Percentiles rank a stretch among this genome's conserved stretches.
phyloP scores from a whole-genome alignment of 352 stramenopile species.

The Phytopythium montanum region DNA sequence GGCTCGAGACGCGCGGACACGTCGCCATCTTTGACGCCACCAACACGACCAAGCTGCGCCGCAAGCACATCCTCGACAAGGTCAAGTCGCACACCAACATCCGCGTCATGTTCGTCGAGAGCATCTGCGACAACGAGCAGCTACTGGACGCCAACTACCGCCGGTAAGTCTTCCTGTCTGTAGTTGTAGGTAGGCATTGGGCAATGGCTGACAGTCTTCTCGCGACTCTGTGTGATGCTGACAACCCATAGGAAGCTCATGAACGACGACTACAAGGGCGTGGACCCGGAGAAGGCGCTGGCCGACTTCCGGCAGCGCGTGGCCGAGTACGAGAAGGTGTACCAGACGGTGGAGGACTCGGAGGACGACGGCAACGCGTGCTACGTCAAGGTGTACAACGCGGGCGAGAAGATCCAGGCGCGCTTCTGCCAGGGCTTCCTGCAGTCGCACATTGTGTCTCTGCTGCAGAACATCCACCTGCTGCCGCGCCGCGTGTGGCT shows the following conservation, averaged over 20 bases:
- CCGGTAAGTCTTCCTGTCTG: conserved; percentile 24
- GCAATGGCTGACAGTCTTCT: no score
- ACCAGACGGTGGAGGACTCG: conserved; percentile 90
- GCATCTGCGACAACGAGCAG: conserved; percentile 92
- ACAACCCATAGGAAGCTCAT: conserved; percentile 46
- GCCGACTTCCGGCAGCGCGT: conserved; percentile 87
- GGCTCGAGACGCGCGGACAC: conserved; percentile 87
- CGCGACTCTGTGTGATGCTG: no score
- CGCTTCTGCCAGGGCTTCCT: conserved; percentile 85
- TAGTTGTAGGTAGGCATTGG: no score
- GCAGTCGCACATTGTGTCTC: conserved; percentile 84
- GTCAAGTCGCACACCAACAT: conserved; percentile 60
- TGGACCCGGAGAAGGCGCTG: conserved; percentile 83
- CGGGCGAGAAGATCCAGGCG: conserved; percentile 90
- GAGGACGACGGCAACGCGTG: conserved; percentile 74
- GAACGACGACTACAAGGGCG: conserved; percentile 90
- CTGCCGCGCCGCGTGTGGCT: conserved; percentile 89
- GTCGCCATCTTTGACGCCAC: conserved; percentile 95
- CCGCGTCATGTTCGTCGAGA: conserved; percentile 94
- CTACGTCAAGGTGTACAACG: conserved; percentile 94
- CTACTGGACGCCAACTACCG: conserved; percentile 92
- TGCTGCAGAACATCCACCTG: conserved; percentile 92
- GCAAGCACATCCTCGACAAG: conserved; percentile 58
- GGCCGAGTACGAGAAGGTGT: conserved; percentile 91
- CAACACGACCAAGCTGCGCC: conserved; percentile 89